A percentile compares a stretch with the other conserved stretches of the same genome.
Conservation (phyloP, 2,329 filamentous ascomycete genomes). For the Calonectria pseudoreteaudii region DNA sequence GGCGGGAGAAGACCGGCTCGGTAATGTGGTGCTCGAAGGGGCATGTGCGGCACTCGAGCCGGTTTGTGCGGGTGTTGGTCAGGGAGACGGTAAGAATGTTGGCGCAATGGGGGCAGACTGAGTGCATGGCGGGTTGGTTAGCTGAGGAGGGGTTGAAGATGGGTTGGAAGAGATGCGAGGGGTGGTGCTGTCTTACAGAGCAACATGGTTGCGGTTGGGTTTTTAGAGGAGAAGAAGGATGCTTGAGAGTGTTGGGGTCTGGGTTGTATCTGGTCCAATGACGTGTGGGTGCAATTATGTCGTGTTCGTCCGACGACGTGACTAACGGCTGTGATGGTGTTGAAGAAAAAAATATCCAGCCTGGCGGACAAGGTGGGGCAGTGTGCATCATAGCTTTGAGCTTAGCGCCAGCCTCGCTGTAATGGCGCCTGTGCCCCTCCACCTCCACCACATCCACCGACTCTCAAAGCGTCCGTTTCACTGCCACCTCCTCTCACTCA, state of each 20-base stretch:
- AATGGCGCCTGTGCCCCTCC: conserved; percentile 5
- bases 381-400: not conserved
- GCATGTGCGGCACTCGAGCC: conserved; percentile 95
- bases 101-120: conserved; percentile 86
- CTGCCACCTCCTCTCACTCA: conserved; percentile 23
- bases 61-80: conserved; percentile 73
- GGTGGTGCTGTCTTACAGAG: conserved; percentile 65
- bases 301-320: not conserved
- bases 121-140: conserved; percentile 30
- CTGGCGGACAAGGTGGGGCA: not conserved
- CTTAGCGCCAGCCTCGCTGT: conserved; percentile 7
- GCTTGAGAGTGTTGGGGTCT: too few species aligned
- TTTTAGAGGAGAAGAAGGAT: not conserved
- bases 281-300: not conserved
- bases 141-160: not conserved
- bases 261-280: not conserved
- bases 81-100: conserved; percentile 83
- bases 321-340: not conserved
- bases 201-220: conserved; percentile 62
- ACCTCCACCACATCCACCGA: conserved; percentile 3
- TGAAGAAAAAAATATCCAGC: conserved; percentile 5
- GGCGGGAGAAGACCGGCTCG: conserved; percentile 82
- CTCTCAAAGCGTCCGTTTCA: conserved; percentile 12
- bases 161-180: conserved; percentile 10
- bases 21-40: conserved; percentile 90